These are phyloP conservation scores for Hypoxylon trugodes DNA, from an alignment of 495 filamentous ascomycete genomes.

Conservation along the genomic window DNA sequence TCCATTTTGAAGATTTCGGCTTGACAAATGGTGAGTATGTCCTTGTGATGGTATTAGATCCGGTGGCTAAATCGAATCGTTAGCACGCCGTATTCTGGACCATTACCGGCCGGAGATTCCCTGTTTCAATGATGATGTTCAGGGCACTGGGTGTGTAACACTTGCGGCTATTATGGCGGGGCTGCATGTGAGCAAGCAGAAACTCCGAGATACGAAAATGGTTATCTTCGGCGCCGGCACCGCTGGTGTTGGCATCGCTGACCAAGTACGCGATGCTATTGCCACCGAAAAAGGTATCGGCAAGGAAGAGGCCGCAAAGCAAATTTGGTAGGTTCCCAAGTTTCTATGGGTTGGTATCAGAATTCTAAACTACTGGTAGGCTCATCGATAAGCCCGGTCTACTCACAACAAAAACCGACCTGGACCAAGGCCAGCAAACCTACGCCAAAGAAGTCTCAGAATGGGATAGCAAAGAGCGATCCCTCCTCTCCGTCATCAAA, in stretches of 20 bases:
- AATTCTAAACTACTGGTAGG: conserved; percentile 54
- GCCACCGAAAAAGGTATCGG: conserved; percentile 70
- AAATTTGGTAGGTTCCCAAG: conserved; percentile 71
- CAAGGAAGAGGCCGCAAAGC: conserved; percentile 77
- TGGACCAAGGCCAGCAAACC: conserved; percentile 70
- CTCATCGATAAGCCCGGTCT: conserved; percentile 87
- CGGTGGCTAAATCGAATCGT: neutral
- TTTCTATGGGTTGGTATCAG: neutral
- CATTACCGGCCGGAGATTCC: conserved; percentile 74
- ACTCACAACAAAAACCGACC: conserved; percentile 63
- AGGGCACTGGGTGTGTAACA: conserved; percentile 89
- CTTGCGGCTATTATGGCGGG: conserved; percentile 81
- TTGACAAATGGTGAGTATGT: conserved; percentile 56
- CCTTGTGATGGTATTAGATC: neutral
- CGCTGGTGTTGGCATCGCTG: conserved; percentile 89
- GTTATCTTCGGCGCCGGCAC: conserved; percentile 84
- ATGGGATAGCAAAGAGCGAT: conserved; percentile 65
- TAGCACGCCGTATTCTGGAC: conserved; percentile 73
- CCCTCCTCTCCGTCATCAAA: conserved; percentile 72
- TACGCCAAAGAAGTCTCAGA: conserved; percentile 73
- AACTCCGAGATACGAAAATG: conserved; percentile 71
- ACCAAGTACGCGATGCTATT: conserved; percentile 83
- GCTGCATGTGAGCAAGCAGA: conserved; percentile 71
- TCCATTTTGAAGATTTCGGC: conserved; percentile 80
- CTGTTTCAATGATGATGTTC: conserved; percentile 93